Conservation (phyloP, 495 filamentous ascomycete genomes). For the Trichoderma asperelloides region DNA sequence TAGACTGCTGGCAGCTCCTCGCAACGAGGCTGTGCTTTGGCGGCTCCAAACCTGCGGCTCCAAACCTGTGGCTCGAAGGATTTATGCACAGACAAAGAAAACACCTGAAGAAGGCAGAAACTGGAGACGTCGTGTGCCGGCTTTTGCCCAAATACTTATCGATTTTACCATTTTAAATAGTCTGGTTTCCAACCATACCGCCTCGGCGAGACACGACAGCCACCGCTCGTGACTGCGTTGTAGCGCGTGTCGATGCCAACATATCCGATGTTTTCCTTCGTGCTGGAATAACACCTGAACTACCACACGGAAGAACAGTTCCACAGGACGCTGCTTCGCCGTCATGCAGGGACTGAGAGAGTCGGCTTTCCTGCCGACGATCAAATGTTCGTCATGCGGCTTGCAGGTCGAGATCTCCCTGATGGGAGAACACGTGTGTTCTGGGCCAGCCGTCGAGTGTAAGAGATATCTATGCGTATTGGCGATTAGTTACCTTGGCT, state of each 20-base stretch:
- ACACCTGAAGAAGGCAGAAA: background rate
- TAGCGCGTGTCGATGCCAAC: background rate
- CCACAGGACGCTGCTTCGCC: background rate
- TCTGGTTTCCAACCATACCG: background rate
- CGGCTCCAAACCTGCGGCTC: background rate
- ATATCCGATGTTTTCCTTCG: background rate
- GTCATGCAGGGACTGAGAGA: slow-evolving; percentile 24
- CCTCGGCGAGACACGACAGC: background rate
- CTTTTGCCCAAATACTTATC: background rate
- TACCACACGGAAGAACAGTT: background rate
- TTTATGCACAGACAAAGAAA: background rate
- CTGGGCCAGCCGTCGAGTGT: slow-evolving; percentile 30
- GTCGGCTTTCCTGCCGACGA: slow-evolving; percentile 72
- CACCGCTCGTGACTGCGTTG: background rate
- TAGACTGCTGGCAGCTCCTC: background rate
- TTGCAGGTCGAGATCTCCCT: slow-evolving; percentile 76
- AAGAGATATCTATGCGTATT: slow-evolving; percentile 13
- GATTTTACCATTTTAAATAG: background rate
- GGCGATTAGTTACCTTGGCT: background rate
- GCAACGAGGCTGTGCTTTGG: background rate
- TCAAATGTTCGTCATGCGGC: slow-evolving; percentile 92
- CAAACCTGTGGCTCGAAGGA: background rate
- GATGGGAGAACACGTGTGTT: slow-evolving; percentile 88
- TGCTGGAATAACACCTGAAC: background rate
- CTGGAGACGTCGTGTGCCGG: background rate